A percentile compares a stretch with the other conserved stretches of the same genome.
These are phyloP conservation scores for Epichloe uncinata DNA, from an alignment of 2,329 filamentous ascomycete genomes.

Conservation along the genomic window DNA sequence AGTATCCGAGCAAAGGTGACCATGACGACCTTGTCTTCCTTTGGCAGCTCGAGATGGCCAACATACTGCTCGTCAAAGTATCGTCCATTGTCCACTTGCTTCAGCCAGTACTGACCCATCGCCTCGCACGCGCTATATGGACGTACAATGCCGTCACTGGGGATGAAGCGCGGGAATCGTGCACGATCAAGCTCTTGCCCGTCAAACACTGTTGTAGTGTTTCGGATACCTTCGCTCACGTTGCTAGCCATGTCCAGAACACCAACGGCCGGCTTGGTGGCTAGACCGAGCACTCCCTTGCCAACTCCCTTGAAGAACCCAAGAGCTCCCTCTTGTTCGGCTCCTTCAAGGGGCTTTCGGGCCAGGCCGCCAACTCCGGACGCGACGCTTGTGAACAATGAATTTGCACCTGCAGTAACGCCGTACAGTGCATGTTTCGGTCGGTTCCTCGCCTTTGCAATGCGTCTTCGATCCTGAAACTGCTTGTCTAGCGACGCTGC, in stretches of 20 bases:
- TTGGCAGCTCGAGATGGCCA: conserved; percentile 82
- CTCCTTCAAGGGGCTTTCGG: conserved; percentile 85
- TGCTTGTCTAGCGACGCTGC: conserved; percentile 96
- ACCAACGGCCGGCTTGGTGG: conserved; percentile 92
- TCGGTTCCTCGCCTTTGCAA: conserved; percentile 81
- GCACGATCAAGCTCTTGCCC: conserved; percentile 88
- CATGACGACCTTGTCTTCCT: conserved; percentile 80
- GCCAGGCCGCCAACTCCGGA: conserved; percentile 90
- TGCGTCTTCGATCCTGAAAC: conserved; percentile 91
- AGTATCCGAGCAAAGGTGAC: conserved; percentile 80
- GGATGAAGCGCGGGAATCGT: conserved; percentile 84
- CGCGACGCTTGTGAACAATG: conserved; percentile 81
- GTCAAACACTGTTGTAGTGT: conserved; percentile 97
- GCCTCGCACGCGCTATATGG: conserved; percentile 93
- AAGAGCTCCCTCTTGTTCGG: conserved; percentile 84
- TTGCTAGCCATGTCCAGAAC: conserved; percentile 96
- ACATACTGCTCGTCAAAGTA: conserved; percentile 98
- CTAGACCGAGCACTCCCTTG: conserved; percentile 86
- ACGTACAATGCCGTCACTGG: conserved; percentile 81
- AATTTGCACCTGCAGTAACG: conserved; percentile 89
- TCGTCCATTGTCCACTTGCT: conserved; percentile 92
- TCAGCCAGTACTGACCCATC: conserved; percentile 95
- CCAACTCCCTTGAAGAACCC: conserved; percentile 97
- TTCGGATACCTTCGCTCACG: conserved; percentile 92
- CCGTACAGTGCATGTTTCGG: conserved; percentile 97